Evolutionary conservation across 2,329 filamentous ascomycete genomes (phyloP).

Genomic region (Chalaropsis ovoidea): DNA sequence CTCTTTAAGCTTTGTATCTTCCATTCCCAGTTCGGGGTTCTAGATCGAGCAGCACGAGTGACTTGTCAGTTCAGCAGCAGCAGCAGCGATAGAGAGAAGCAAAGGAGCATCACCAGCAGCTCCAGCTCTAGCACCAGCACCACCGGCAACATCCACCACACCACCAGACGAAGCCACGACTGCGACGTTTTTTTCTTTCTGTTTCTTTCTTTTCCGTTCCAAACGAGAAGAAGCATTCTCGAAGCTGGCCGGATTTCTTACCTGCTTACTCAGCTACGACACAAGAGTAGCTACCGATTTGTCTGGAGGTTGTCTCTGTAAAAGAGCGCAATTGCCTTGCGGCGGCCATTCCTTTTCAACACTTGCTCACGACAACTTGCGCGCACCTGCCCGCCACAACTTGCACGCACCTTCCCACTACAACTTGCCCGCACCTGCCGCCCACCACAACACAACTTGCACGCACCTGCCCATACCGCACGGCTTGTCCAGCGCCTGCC

Average conservation of each 20-base stretch:
- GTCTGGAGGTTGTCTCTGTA: not conserved
- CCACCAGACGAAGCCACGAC: not conserved
- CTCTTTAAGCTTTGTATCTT: not conserved
- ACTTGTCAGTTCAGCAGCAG: constrained; percentile 1
- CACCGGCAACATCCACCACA: not conserved
- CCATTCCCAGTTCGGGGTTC: not conserved
- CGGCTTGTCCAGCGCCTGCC: not conserved
- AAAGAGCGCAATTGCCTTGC: not conserved
- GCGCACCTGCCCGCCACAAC: not conserved
- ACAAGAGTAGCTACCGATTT: not conserved
- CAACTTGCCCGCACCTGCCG: not conserved
- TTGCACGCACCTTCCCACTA: not conserved
- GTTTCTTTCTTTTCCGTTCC: not conserved
- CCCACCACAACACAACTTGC: not conserved
- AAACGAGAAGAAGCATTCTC: not conserved
- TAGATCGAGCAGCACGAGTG: not conserved
- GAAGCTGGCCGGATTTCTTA: not conserved
- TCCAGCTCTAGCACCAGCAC: not conserved
- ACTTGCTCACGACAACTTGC: not conserved
- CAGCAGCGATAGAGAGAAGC: not conserved
- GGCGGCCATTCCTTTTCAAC: constrained; percentile 9
- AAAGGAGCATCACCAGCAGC: not conserved
- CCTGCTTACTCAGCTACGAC: not conserved
- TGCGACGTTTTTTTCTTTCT: not conserved
- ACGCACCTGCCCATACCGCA: not conserved